A percentile compares a stretch with the other conserved stretches of the same genome.
These are phyloP conservation scores for Boletus pseudopeckii DNA, from an alignment of 768 basidiomycete species.

Conservation along the genomic window DNA sequence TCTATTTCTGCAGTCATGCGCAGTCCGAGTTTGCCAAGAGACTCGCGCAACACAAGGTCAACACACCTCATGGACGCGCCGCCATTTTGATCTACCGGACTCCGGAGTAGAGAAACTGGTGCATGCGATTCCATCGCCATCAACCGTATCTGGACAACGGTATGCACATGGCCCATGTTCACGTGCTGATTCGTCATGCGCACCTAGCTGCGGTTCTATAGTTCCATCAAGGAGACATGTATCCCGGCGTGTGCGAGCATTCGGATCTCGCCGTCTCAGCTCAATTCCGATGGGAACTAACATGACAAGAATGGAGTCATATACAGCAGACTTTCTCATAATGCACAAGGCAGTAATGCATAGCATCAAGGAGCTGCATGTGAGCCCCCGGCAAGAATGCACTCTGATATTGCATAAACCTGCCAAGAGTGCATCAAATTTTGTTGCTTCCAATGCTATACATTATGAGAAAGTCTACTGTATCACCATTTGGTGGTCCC, in stretches of 20 bases:
- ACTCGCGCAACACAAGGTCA: neutral
- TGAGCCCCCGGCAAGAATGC: too few species aligned
- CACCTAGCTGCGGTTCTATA: neutral
- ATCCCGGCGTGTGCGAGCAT: neutral
- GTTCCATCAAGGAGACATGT: neutral
- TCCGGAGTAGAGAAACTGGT: neutral
- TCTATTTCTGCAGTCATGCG: neutral
- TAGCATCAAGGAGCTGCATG: too few species aligned
- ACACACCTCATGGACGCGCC: neutral
- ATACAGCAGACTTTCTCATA: neutral
- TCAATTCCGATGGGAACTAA: neutral
- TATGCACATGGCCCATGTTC: neutral
- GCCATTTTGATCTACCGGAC: neutral
- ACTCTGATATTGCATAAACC: too few species aligned
- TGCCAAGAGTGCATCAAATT: too few species aligned
- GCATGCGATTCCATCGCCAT: too few species aligned
- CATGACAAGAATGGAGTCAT: neutral
- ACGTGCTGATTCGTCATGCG: conserved; percentile 1
- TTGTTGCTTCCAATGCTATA: too few species aligned
- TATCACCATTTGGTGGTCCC: too few species aligned
- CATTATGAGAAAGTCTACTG: too few species aligned
- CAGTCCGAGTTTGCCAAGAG: neutral
- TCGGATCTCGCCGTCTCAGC: neutral
- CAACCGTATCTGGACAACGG: neutral
- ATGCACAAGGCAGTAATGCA: too few species aligned